Evolutionary conservation across 2,329 filamentous ascomycete species (phyloP).

Genomic region (Aspergillus thermomutatus): DNA sequence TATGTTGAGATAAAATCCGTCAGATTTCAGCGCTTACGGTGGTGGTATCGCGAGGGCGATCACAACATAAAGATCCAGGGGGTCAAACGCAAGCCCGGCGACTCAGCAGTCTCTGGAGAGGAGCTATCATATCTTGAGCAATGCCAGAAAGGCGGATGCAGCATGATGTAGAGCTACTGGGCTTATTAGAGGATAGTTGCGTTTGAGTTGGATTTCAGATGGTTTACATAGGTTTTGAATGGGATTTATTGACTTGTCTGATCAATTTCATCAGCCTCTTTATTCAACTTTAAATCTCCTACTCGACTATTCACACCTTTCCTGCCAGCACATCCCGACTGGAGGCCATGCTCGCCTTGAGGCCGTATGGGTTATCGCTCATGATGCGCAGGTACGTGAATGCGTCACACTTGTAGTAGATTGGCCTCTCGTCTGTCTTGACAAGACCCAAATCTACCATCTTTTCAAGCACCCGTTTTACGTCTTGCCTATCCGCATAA

Average conservation of each 20-base stretch:
- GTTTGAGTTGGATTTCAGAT: not conserved
- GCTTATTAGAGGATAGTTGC: not conserved
- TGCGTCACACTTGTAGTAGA: slow-evolving; percentile 78
- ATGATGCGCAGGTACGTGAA: slow-evolving; percentile 68
- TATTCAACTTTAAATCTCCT: slow-evolving; percentile 1
- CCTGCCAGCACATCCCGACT: slow-evolving; percentile 36
- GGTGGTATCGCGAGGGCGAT: slow-evolving; percentile 89
- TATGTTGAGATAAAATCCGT: slow-evolving; percentile 67
- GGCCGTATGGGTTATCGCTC: slow-evolving; percentile 58
- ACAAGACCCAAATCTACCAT: slow-evolving; percentile 63
- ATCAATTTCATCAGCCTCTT: slow-evolving; percentile 6
- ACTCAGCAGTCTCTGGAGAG: slow-evolving; percentile 55
- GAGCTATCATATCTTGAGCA: slow-evolving; percentile 75
- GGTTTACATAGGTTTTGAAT: not conserved
- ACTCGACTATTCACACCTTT: slow-evolving; percentile 16
- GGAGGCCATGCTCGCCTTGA: slow-evolving; percentile 52
- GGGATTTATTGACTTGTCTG: not conserved
- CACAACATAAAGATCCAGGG: slow-evolving; percentile 77
- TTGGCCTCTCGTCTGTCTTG: slow-evolving; percentile 37
- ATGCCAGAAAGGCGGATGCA: slow-evolving; percentile 48
- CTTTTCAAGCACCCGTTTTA: slow-evolving; percentile 63
- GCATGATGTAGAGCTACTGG: slow-evolving; percentile 44
- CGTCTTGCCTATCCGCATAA: slow-evolving; percentile 66
- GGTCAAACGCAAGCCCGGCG: slow-evolving; percentile 56
- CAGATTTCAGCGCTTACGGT: slow-evolving; percentile 72